Evolutionary conservation across 495 filamentous ascomycete genomes (phyloP).

Genomic region (Clohesyomyces aquaticus): DNA sequence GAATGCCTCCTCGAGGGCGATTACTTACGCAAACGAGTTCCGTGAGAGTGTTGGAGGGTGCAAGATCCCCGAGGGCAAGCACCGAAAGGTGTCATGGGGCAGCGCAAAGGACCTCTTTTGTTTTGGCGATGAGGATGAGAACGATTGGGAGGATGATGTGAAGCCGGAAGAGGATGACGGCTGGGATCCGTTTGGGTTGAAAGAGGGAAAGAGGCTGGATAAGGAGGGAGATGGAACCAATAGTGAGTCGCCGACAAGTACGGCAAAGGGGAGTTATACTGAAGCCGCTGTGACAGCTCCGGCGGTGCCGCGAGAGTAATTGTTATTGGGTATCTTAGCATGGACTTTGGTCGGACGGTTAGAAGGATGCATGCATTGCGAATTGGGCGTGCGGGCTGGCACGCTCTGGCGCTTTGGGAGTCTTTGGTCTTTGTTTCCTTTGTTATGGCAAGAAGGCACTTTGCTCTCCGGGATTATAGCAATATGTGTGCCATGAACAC

Average conservation of each 20-base stretch:
- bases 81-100: constrained; percentile 20
- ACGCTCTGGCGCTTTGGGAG: too few species aligned
- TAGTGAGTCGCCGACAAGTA: not conserved
- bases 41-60: constrained; percentile 46
- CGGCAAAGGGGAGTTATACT: not conserved
- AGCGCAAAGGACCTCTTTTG: constrained; percentile 48
- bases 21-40: constrained; percentile 34
- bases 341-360: not conserved
- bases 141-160: constrained; percentile 37
- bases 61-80: constrained; percentile 29
- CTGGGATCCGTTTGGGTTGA: not conserved
- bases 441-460: too few species aligned
- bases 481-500: too few species aligned
- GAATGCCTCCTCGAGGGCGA: constrained; percentile 10
- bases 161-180: not conserved
- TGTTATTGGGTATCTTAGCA: not conserved
- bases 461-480: too few species aligned
- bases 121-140: constrained; percentile 40
- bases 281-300: not conserved
- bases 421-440: too few species aligned
- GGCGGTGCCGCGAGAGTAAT: not conserved
- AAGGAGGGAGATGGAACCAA: not conserved
- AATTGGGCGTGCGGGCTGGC: too few species aligned
- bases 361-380: not conserved
- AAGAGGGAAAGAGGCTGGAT: not conserved